These are phyloP conservation scores for Hypoxylon rubiginosum DNA, from an alignment of 2,329 filamentous ascomycete genomes.

Conservation along the genomic window DNA sequence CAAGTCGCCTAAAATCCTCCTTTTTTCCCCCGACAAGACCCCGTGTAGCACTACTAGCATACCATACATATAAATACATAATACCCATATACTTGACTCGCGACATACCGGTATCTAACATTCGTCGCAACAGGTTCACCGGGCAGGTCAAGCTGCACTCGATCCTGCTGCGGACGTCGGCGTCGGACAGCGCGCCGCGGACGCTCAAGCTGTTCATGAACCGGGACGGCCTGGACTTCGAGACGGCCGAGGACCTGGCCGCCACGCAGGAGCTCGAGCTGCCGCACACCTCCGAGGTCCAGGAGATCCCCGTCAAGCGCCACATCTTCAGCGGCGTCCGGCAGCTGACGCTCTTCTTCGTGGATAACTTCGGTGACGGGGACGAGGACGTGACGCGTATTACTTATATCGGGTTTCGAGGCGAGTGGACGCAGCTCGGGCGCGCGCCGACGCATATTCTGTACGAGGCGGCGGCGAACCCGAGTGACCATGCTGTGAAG, in stretches of 20 bases:
- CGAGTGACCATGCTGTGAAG: conserved; percentile 82
- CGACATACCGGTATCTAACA: conserved; percentile 4
- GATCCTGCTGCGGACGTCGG: conserved; percentile 85
- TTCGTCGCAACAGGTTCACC: conserved; percentile 84
- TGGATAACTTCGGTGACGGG: conserved; percentile 87
- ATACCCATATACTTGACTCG: neutral
- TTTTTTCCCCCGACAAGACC: neutral
- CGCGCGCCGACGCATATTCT: conserved; percentile 86
- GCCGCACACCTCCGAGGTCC: conserved; percentile 82
- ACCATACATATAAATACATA: neutral
- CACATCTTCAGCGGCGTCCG: conserved; percentile 90
- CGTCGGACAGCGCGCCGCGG: conserved; percentile 77
- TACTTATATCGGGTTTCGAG: conserved; percentile 91
- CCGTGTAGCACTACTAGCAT: neutral
- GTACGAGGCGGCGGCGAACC: conserved; percentile 95
- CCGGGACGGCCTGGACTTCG: conserved; percentile 88
- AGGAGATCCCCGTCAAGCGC: conserved; percentile 90
- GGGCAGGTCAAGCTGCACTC: conserved; percentile 94
- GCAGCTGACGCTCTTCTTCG: conserved; percentile 86
- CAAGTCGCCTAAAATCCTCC: conserved; percentile 4
- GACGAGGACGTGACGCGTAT: conserved; percentile 85
- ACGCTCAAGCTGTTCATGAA: conserved; percentile 92
- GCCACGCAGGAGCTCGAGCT: conserved; percentile 80
- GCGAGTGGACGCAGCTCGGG: conserved; percentile 90
- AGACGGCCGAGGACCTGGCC: conserved; percentile 74